Base-by-base conservation (phyloP, 2,329 filamentous ascomycete genomes). In the Colletotrichum sidae region DNA sequence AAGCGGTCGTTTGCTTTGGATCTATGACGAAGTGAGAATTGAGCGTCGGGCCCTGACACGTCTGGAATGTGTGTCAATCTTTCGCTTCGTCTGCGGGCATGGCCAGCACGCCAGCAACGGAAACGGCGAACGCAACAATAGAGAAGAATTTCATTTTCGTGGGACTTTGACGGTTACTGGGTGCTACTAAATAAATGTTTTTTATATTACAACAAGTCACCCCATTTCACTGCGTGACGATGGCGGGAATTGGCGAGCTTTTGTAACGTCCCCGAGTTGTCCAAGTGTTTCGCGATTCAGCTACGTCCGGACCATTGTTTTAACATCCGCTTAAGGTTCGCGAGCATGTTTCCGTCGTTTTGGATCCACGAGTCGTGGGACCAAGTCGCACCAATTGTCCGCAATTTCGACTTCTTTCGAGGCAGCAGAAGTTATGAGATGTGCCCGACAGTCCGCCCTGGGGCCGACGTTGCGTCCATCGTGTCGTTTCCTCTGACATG, bases 321-420 rank as follows among this genome's bases (percentile, higher is more conserved):
- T 45, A 45, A 5, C 17, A 13, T 35, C 39, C 39, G 39, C 42
- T 37, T 46, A 46, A 38, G 15, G 53, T 55, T 55, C 35, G 9
- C 13, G 13, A 44, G 17, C 25, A 11, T 39, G 53, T 55, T 46
- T 46, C 41, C 46, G 53, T 12, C 10, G 41, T 46, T 46, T 55
- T n/a, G 12, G 39, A n/a, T 37, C n/a, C 53, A 37, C 34, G 53
- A 46, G 41, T 55, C 53, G 33, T 11, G n/a, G 6, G 38, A 41
- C 2, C 35, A 25, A 3, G 25, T 25, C 25, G 5, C 25, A 25
- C 25, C 25, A 45, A 45, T 4, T 13, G 8, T 2, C 12, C 42
- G 6, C 11, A 3, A n/a, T 1, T 45, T n/a, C 15, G 13, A 45
- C 13, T n/a, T 45, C 15, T 45, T 15, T 45, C n/a, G 15, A 45